phyloP scores from a whole-genome alignment of 495 filamentous ascomycete species.

The Jackrogersella minutella region DNA sequence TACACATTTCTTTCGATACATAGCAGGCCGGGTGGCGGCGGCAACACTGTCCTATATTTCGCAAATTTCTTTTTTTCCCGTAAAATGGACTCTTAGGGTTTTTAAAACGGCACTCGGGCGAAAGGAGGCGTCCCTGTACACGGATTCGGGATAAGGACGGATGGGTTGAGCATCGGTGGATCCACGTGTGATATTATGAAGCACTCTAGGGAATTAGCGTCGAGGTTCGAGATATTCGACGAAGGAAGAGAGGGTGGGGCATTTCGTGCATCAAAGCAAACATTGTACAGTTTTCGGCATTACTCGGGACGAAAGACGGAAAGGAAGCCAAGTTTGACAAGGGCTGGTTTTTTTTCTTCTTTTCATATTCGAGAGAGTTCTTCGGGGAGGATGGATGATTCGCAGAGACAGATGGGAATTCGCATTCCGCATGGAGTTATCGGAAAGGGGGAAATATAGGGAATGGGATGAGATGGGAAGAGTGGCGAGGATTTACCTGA shows the following conservation, averaged over 20 bases:
- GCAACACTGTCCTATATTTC: conserved; percentile 25
- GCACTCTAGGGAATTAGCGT: background rate
- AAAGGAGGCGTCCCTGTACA: conserved; percentile 45
- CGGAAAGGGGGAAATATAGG: background rate
- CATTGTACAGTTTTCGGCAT: conserved; percentile 33
- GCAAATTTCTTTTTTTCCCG: background rate
- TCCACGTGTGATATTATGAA: conserved; percentile 25
- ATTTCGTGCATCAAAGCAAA: conserved; percentile 29
- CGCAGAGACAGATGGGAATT: conserved; percentile 28
- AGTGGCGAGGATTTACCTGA: background rate
- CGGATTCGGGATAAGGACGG: conserved; percentile 40
- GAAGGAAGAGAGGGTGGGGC: no score
- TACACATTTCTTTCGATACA: conserved; percentile 41
- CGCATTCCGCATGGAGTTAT: conserved; percentile 34
- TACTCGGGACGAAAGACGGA: conserved; percentile 7
- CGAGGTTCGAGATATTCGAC: background rate
- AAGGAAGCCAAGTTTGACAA: conserved; percentile 3
- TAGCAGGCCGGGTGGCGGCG: conserved; percentile 23
- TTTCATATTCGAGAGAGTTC: no score
- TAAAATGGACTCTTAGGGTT: conserved; percentile 7
- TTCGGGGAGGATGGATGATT: background rate
- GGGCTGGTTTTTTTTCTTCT: background rate
- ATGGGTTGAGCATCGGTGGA: background rate
- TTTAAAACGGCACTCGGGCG: conserved; percentile 31
- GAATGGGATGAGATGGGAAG: background rate